These are phyloP conservation scores for Iris pallida DNA, from an alignment of 116 monocot species.

Conservation along the genomic window DNA sequence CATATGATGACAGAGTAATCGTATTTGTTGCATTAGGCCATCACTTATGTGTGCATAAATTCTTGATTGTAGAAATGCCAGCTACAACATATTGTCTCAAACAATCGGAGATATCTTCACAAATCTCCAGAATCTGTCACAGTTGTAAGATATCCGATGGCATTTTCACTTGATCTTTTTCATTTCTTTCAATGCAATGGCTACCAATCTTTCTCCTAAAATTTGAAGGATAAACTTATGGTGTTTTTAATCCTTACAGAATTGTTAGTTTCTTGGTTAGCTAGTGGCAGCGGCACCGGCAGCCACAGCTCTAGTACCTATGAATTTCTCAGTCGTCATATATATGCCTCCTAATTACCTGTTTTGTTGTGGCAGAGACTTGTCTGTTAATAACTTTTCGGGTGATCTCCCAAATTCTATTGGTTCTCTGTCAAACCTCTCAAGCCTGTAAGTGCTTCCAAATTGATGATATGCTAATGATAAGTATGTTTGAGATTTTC, in stretches of 20 bases:
- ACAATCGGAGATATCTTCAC: conserved; percentile 56
- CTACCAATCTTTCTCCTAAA: no score
- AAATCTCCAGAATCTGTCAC: conserved; percentile 53
- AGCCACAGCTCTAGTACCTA: no score
- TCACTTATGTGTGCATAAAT: conserved; percentile 2
- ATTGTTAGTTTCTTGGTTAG: no score
- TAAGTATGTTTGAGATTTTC: neutral
- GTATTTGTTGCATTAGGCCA: conserved; percentile 2
- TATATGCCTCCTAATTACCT: no score
- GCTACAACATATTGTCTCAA: conserved; percentile 67
- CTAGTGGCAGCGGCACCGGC: no score
- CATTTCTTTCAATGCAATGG: no score
- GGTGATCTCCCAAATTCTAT: conserved; percentile 79
- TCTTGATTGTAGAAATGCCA: conserved; percentile 47
- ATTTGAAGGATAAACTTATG: no score
- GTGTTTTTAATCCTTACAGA: no score
- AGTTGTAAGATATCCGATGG: conserved; percentile 52
- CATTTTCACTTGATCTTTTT: neutral
- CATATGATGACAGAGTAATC: neutral
- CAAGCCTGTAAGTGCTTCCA: conserved; percentile 63
- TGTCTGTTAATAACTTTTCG: conserved; percentile 76
- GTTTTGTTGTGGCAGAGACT: conserved; percentile 44
- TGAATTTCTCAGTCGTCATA: no score
- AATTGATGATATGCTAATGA: neutral
- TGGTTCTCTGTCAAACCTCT: conserved; percentile 62